phyloP scores from a whole-genome alignment of 208 protist genomes.

The Leishmania tarentolae region DNA sequence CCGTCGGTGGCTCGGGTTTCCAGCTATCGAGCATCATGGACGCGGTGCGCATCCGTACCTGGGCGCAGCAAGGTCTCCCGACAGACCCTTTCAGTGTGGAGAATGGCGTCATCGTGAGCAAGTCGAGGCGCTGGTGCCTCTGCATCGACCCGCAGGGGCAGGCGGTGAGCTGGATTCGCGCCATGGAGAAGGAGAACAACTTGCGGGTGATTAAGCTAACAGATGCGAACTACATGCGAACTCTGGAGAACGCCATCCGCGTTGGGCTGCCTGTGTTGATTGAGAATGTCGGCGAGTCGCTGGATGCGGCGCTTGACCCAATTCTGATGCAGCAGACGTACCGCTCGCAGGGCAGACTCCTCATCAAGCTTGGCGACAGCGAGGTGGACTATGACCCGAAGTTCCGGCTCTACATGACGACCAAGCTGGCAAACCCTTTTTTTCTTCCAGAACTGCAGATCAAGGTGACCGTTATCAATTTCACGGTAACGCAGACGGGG shows the following conservation, averaged over 20 bases:
- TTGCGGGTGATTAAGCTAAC: slow-evolving; percentile 94
- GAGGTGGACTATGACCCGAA: slow-evolving; percentile 95
- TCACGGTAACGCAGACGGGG: slow-evolving; percentile 93
- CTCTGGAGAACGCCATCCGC: slow-evolving; percentile 94
- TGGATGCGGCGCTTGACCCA: slow-evolving; percentile 97
- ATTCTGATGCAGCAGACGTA: slow-evolving; percentile 96
- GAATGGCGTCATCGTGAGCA: slow-evolving; percentile 91
- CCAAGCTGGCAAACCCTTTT: slow-evolving; percentile 95
- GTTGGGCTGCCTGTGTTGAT: slow-evolving; percentile 96
- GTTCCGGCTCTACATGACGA: slow-evolving; percentile 97
- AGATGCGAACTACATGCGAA: slow-evolving; percentile 91
- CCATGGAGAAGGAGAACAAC: slow-evolving; percentile 91
- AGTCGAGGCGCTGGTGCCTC: slow-evolving; percentile 93
- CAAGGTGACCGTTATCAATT: slow-evolving; percentile 94
- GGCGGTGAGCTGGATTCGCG: slow-evolving; percentile 95
- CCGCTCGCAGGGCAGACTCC: slow-evolving; percentile 84
- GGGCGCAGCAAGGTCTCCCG: slow-evolving; percentile 95
- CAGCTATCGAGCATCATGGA: slow-evolving; percentile 90
- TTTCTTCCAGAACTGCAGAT: slow-evolving; percentile 96
- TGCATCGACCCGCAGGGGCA: slow-evolving; percentile 96
- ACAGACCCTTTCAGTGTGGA: slow-evolving; percentile 92
- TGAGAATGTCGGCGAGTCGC: slow-evolving; percentile 95
- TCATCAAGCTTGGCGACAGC: slow-evolving; percentile 94
- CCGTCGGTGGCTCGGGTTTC: slow-evolving; percentile 73
- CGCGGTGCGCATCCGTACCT: slow-evolving; percentile 91